Evolutionary conservation across 192 early-diverging fungal genomes (phyloP).

Genomic region (Chytriomyces confervae): DNA sequence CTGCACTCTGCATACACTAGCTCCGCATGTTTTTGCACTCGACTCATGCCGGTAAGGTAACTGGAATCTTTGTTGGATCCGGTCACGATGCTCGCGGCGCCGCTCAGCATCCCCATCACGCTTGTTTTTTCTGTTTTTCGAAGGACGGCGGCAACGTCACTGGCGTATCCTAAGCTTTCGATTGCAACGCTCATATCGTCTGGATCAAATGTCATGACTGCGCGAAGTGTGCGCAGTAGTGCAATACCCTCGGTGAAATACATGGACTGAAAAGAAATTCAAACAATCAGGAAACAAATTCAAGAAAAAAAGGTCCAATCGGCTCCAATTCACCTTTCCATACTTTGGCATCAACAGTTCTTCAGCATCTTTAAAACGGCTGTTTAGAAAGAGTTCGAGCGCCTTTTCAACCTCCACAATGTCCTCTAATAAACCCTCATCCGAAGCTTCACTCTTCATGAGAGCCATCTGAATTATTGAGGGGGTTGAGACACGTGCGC

Average conservation of each 20-base stretch:
- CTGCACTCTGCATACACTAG: constrained; percentile 80
- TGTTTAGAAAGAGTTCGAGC: constrained; percentile 80
- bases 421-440: constrained; percentile 51
- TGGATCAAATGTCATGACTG: constrained; percentile 79
- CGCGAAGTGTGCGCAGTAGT: constrained; percentile 71
- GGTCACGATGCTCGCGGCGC: constrained; percentile 46
- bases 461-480: neutral
- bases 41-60: constrained; percentile 58
- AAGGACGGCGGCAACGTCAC: constrained; percentile 64
- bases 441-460: constrained; percentile 13
- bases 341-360: constrained; percentile 53
- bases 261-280: constrained; percentile 48
- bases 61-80: constrained; percentile 47
- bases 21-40: constrained; percentile 75
- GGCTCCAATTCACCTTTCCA: constrained; percentile 35
- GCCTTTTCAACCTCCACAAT: constrained; percentile 61
- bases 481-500: neutral
- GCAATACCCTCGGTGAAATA: constrained; percentile 77
- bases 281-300: neutral
- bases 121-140: constrained; percentile 59
- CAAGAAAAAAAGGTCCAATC: neutral
- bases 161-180: constrained; percentile 64
- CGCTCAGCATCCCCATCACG: constrained; percentile 54
- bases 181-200: constrained; percentile 70
- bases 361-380: constrained; percentile 73